Evolutionary conservation across 495 filamentous ascomycete species (phyloP), one percentile per base, ranked within the genome.

Genomic region (Jackrogersella minutella): DNA sequence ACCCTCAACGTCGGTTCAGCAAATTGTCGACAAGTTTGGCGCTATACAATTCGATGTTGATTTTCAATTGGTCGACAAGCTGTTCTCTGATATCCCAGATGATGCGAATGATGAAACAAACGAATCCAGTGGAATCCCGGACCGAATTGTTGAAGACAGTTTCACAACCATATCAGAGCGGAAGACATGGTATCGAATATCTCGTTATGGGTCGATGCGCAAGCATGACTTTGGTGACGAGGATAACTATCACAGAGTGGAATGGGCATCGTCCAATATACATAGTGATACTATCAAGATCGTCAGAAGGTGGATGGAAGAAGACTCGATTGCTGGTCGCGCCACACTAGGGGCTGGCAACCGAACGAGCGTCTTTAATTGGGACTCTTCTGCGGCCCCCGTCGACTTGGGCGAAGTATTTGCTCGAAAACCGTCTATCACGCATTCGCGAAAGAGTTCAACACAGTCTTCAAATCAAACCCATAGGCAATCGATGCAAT

Each of bases 161-260:
- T 84, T 86, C 52, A 73, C 74, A 13, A 73, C 81, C 13, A 80
- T 80, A 1, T 81, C 82, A n/a, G 78, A 86, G 58, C 83, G 86
- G 40, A 88, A 85, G 68, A 80, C 79, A 4, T 89, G 86, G 86
- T 89, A 89, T 62, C 84, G 86, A 21, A 72, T 88, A 5, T 86
- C 86, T 13, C 79, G 85, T 7, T 79, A 77, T 50, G 85, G 84
- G 9, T 85, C 85, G 0, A 82, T 82, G 62, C 74, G 84, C 19
- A 84, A 83, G 49, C 80, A 86, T 58, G 79, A 86, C 50, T 78
- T 69, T 6, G 85, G 79, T 13, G 83, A 85, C 47, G 84, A 86
- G 33, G 84, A 85, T 10, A 82, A 83, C 52, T 89, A 88, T 65
- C 74, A 83, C 36, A 78, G 81, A 3, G 79, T 87, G 13, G 76